Conservation (phyloP, 306 rosid species). For the Crotalaria pallida region DNA sequence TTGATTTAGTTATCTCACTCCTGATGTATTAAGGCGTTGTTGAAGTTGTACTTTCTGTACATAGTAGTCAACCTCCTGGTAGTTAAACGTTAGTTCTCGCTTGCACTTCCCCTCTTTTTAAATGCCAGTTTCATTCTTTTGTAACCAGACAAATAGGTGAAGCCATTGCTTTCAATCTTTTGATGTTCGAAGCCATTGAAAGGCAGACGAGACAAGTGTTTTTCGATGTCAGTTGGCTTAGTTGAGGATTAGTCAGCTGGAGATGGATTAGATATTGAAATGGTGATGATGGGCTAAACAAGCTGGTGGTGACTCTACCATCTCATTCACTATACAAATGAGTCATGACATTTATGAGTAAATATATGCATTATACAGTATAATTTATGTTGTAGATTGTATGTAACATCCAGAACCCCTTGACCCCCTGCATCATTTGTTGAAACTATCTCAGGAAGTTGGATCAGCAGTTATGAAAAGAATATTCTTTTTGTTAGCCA, state of each 20-base stretch:
- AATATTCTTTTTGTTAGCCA: neutral
- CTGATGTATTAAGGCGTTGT: neutral
- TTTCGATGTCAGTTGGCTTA: neutral
- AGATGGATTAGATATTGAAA: constrained; percentile 7
- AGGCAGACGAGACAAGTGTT: neutral
- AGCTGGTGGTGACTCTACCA: constrained; percentile 5
- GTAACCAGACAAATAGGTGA: constrained; percentile 43
- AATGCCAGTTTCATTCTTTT: constrained; percentile 12
- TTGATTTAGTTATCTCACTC: neutral
- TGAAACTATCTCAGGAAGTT: neutral
- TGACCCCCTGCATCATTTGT: constrained; percentile 18
- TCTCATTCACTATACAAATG: neutral
- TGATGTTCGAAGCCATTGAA: constrained; percentile 13
- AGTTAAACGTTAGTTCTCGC: neutral
- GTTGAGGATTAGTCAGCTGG: constrained; percentile 10
- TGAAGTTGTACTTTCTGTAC: neutral
- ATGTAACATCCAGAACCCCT: constrained; percentile 1
- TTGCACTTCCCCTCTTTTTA: neutral
- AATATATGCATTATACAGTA: neutral
- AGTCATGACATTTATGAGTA: neutral
- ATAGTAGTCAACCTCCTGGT: neutral
- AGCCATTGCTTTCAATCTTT: constrained; percentile 2
- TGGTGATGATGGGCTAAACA: neutral
- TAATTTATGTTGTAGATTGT: constrained; percentile 12
- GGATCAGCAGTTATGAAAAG: neutral